Evolutionary conservation across 2,329 filamentous ascomycete genomes (phyloP).

Genomic region (Thielaviopsis punctulata): DNA sequence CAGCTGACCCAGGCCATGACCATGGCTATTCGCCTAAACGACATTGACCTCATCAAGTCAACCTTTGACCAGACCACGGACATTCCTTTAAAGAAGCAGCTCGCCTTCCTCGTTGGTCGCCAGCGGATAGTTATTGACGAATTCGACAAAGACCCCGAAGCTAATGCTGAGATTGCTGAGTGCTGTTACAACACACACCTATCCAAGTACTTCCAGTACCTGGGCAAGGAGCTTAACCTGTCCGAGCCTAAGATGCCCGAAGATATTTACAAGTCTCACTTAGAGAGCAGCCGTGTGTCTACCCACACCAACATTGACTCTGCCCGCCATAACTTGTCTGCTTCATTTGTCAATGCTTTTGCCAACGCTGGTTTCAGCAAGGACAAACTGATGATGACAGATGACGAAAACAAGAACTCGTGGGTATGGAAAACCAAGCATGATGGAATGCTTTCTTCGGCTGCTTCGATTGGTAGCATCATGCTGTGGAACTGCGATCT

Average conservation of each 20-base stretch:
- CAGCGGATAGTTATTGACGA: conserved; percentile 75
- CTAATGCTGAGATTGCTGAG: conserved; percentile 60
- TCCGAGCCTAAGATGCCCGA: conserved; percentile 92
- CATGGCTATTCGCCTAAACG: conserved; percentile 83
- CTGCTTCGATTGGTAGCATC: conserved; percentile 81
- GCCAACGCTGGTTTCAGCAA: conserved; percentile 90
- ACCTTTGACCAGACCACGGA: conserved; percentile 72
- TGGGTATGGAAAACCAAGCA: conserved; percentile 99
- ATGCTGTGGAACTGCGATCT: conserved; percentile 87
- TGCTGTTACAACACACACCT: conserved; percentile 77
- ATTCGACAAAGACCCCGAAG: conserved; percentile 42
- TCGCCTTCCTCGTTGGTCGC: conserved; percentile 80
- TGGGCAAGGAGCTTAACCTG: conserved; percentile 93
- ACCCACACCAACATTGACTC: conserved; percentile 92
- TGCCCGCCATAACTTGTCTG: conserved; percentile 84
- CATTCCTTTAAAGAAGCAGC: conserved; percentile 72
- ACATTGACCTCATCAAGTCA: conserved; percentile 61
- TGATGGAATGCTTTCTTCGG: conserved; percentile 91
- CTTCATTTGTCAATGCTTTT: conserved; percentile 91
- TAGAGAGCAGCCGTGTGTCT: conserved; percentile 85
- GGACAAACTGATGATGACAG: conserved; percentile 97
- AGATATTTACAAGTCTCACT: conserved; percentile 98
- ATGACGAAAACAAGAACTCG: conserved; percentile 69
- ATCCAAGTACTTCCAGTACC: conserved; percentile 79
- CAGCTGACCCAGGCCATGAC: conserved; percentile 88